Percentiles rank a stretch among this genome's conserved stretches.
Evolutionary conservation across 176 grass and related monocot species (phyloP).

Genomic region (Tuctoria greenei): DNA sequence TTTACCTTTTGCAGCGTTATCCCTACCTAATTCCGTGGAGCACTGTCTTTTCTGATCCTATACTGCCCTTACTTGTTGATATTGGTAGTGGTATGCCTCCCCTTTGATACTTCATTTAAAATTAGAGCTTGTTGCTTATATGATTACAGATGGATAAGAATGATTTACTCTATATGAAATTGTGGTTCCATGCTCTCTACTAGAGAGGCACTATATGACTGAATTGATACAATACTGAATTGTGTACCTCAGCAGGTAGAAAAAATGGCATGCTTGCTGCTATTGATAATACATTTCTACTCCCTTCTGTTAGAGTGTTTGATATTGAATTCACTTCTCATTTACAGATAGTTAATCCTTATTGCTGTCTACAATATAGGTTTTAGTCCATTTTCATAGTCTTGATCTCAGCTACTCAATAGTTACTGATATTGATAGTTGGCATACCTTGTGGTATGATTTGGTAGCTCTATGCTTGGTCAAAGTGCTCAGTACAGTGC

Average conservation of each 20-base stretch:
- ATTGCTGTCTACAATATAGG: background rate
- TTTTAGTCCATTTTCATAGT: background rate
- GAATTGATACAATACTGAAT: background rate
- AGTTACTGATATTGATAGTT: background rate
- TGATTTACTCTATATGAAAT: background rate
- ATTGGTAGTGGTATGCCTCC: constrained; percentile 83
- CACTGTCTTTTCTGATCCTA: constrained; percentile 58
- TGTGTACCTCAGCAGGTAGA: background rate
- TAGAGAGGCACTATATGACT: background rate
- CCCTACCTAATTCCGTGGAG: constrained; percentile 65
- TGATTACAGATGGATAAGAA: background rate
- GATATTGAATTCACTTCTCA: background rate
- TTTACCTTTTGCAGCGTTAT: constrained; percentile 61
- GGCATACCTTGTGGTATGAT: constrained; percentile 3
- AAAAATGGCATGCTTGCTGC: constrained; percentile 9
- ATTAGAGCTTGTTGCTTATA: constrained; percentile 9
- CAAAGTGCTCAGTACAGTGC: constrained; percentile 1
- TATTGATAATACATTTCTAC: background rate
- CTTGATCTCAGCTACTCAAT: constrained; percentile 23
- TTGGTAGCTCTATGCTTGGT: constrained; percentile 3
- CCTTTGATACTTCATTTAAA: constrained; percentile 8
- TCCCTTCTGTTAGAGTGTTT: background rate
- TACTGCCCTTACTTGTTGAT: constrained; percentile 70
- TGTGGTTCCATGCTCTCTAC: background rate
- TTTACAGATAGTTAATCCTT: background rate